Conservation (phyloP, 805 yeast species). For the Dipodascus geniculatus region DNA sequence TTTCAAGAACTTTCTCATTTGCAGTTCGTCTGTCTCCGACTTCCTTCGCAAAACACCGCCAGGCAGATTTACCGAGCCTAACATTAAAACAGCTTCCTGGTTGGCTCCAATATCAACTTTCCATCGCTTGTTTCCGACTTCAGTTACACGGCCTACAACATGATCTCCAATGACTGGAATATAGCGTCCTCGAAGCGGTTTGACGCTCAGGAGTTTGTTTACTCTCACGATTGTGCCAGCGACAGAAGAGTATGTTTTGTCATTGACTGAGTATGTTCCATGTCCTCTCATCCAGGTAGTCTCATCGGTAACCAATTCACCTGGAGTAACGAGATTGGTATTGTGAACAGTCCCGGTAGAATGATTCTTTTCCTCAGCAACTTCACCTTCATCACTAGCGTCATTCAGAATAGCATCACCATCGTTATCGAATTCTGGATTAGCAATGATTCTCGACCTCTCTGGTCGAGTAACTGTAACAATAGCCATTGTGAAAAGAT, state of each 20-base stretch:
- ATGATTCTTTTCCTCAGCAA: background rate
- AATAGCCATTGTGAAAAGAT: background rate
- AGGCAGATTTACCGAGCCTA: conserved; percentile 93
- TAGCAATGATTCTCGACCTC: background rate
- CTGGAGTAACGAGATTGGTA: conserved; percentile 66
- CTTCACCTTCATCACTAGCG: background rate
- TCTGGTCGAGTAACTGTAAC: background rate
- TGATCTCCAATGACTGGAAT: conserved; percentile 96
- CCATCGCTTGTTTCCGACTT: conserved; percentile 92
- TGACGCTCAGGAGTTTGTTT: conserved; percentile 73
- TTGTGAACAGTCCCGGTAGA: background rate
- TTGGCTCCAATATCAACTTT: conserved; percentile 93
- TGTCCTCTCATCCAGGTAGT: conserved; percentile 98
- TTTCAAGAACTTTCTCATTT: conserved; percentile 86
- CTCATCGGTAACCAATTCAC: conserved; percentile 91
- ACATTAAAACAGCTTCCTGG: conserved; percentile 82
- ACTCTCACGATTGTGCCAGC: conserved; percentile 85
- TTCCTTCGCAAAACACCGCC: conserved; percentile 94
- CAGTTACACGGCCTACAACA: conserved; percentile 84
- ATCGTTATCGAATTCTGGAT: background rate
- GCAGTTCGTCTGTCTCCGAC: conserved; percentile 88
- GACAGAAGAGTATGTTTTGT: conserved; percentile 75
- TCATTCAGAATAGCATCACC: background rate
- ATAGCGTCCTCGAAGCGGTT: conserved; percentile 78
- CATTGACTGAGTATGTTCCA: conserved; percentile 76